A percentile compares a stretch with the other conserved stretches of the same genome.
Evolutionary conservation across 345 rosid genomes (phyloP).

Genomic region (Populus nigra): DNA sequence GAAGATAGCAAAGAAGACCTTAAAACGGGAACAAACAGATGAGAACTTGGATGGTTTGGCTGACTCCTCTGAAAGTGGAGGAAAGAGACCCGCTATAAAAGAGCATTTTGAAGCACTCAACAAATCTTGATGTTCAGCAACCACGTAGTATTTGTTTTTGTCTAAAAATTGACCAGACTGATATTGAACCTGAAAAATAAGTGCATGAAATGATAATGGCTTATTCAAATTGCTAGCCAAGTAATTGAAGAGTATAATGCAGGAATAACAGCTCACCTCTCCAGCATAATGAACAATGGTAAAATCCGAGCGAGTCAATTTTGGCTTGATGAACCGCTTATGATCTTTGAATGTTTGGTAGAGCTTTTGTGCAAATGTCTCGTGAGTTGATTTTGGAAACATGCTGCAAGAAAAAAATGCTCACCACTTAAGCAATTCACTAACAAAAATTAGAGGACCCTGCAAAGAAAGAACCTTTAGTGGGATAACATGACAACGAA

Average conservation of each 20-base stretch:
- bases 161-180: slow-evolving; percentile 87
- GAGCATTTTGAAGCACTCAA: slow-evolving; percentile 76
- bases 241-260: too few species aligned
- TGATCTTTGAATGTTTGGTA: slow-evolving; percentile 75
- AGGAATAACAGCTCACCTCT: slow-evolving; percentile 50
- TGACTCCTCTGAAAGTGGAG: slow-evolving; percentile 59
- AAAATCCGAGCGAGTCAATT: slow-evolving; percentile 72
- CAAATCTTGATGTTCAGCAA: slow-evolving; percentile 91
- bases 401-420: slow-evolving; percentile 48
- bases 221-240: too few species aligned
- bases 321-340: slow-evolving; percentile 79
- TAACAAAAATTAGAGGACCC: background rate
- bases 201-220: slow-evolving; percentile 21
- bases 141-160: slow-evolving; percentile 93
- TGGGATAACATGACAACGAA: background rate
- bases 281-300: slow-evolving; percentile 88
- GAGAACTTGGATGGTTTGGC: slow-evolving; percentile 79
- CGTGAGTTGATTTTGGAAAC: slow-evolving; percentile 90
- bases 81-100: slow-evolving; percentile 72
- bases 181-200: slow-evolving; percentile 70
- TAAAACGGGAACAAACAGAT: slow-evolving; percentile 82
- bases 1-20: slow-evolving; percentile 39
- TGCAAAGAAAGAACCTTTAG: background rate
- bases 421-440: slow-evolving; percentile 19
- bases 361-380: slow-evolving; percentile 83